Evolutionary conservation across 257 asterid species (phyloP), one percentile per base, ranked within the genome.

Genomic region (Solanum peruvianum): DNA sequence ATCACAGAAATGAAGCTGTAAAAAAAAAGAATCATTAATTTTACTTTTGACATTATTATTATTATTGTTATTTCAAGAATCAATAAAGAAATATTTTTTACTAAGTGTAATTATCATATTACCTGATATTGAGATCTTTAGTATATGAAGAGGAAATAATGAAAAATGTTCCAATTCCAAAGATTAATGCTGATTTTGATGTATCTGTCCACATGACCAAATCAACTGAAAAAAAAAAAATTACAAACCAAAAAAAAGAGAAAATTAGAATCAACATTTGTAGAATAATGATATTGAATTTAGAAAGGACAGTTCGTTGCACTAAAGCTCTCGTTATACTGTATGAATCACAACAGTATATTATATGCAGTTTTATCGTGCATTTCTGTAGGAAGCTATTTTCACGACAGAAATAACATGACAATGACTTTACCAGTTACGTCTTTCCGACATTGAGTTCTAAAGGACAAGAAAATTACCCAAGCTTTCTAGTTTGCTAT

Each of bases 181-280:
- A 97, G 5, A 94, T 88, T 77, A 97, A 94, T 86, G 99, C 94
- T 87, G 99, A 90, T 91, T 92, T 96, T 89, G 99, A 92, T 87
- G 84, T 92, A 85, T 97, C 98, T 84, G 91, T 96, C 99, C 99
- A 97, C 99, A 96, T 97, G 20, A 97, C 87, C 35, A 94, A 80
- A 64, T 96, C 97, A 92, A 92, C 99, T 97, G 91, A 11, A 86
- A 66, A 84, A 3, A 7, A 29, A 69, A 58, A 29, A 13, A 70
- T 58, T 71, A 18, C 72, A n/a, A 21, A 37, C 9, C 42, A 25
- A 29, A 27, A 27, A 27, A 27, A 31, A 37, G 29, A 42, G 64
- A 69, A 44, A 31, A 20, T 44, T 27, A 85, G 37, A 45, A 2
- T 1, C 15, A 2, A 52, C 7, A 70, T 52, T 85, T 42, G 45